These are phyloP conservation scores for Pythium guiyangense DNA, from an alignment of 352 stramenopile genomes.

Conservation along the genomic window DNA sequence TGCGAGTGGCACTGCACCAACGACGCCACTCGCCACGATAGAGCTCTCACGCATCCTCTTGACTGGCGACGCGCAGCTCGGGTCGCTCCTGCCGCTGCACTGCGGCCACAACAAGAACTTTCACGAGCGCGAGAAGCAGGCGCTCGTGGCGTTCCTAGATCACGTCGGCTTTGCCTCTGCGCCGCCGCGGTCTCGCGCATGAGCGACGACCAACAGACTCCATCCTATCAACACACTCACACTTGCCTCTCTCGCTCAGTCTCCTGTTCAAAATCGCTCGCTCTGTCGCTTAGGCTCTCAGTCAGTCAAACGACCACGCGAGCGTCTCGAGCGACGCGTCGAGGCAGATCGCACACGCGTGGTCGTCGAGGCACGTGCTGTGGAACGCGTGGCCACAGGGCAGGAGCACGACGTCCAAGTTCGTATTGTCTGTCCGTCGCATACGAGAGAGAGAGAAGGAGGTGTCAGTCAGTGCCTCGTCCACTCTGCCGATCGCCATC, in stretches of 20 bases:
- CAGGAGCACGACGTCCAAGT: constrained; percentile 70
- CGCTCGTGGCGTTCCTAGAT: constrained; percentile 51
- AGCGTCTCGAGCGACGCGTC: constrained; percentile 47
- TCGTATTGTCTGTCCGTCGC: constrained; percentile 48
- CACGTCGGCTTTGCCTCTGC: constrained; percentile 31
- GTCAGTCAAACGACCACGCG: neutral
- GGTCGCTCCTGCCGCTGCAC: constrained; percentile 62
- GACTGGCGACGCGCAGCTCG: constrained; percentile 31
- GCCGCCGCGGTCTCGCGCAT: neutral
- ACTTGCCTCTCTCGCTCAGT: neutral
- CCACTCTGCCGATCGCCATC: too few relatives aligned
- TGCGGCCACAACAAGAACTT: constrained; percentile 88
- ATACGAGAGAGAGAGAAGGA: neutral
- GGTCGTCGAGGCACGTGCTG: constrained; percentile 49
- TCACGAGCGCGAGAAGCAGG: constrained; percentile 62
- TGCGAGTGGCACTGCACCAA: neutral
- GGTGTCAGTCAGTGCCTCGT: too few relatives aligned
- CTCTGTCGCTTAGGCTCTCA: neutral
- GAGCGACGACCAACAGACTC: neutral
- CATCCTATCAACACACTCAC: neutral
- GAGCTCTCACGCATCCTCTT: constrained; percentile 27
- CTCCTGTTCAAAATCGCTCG: constrained; percentile 7
- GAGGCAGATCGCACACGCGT: constrained; percentile 66
- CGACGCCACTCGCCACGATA: constrained; percentile 8
- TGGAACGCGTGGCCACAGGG: constrained; percentile 83